A percentile compares a stretch with the other conserved stretches of the same genome.
Conservation (phyloP, 306 rosid species). For the Styphnolobium japonicum region DNA sequence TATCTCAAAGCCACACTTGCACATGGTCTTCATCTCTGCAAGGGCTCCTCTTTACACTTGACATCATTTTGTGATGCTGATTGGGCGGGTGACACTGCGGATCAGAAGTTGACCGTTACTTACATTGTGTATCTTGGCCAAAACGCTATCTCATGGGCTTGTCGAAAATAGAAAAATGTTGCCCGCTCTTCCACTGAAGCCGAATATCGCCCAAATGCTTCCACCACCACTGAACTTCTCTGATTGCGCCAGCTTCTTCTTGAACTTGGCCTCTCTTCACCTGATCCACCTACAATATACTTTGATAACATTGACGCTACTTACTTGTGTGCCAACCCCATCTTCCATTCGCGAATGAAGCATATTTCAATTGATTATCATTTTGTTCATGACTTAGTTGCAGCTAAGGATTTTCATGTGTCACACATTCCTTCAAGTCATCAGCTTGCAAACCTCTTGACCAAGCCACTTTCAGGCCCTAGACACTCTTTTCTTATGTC, state of each 20-base stretch:
- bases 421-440: neutral
- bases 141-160: no score
- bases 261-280: neutral
- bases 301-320: neutral
- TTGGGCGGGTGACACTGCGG: no score
- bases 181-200: no score
- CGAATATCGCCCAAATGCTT: no score
- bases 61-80: no score
- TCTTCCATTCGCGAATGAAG: neutral
- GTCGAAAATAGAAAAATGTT: no score
- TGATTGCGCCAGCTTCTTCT: accelerated
- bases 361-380: neutral
- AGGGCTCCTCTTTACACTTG: no score
- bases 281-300: neutral
- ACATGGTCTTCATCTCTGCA: no score
- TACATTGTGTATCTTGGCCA: no score
- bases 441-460: neutral
- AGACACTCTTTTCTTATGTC: neutral
- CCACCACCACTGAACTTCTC: no score
- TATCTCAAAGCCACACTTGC: no score
- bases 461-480: neutral
- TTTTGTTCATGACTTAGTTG: neutral
- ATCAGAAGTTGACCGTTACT: no score
- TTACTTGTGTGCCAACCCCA: neutral
- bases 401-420: neutral